These are phyloP conservation scores for Harringtonia aguacate DNA, from an alignment of 2,329 filamentous ascomycete genomes.

Conservation along the genomic window DNA sequence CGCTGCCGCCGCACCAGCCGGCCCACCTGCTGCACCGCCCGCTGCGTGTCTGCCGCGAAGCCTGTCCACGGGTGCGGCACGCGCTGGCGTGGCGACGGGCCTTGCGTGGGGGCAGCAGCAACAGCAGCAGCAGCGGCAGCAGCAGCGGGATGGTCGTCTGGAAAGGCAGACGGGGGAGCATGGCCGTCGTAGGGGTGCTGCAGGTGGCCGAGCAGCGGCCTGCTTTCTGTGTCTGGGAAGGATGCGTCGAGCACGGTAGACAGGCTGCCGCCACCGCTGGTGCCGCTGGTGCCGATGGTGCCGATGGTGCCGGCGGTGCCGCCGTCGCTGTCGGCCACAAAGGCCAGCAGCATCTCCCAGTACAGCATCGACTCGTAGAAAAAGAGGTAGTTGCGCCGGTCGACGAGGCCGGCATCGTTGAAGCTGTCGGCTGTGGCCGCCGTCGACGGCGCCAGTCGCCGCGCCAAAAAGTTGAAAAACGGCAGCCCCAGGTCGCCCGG, in stretches of 20 bases:
- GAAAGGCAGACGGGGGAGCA: too few relatives aligned
- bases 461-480: slow-evolving; percentile 35
- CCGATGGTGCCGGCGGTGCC: slow-evolving; percentile 17
- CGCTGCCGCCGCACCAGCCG: slow-evolving; percentile 27
- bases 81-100: too few relatives aligned
- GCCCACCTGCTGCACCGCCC: slow-evolving; percentile 33
- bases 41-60: slow-evolving; percentile 30
- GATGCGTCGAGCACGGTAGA: too few relatives aligned
- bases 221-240: too few relatives aligned
- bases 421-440: slow-evolving; percentile 22
- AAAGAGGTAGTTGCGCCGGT: slow-evolving; percentile 25
- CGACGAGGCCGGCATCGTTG: too few relatives aligned
- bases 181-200: too few relatives aligned
- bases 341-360: slow-evolving; percentile 49
- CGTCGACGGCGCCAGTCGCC: slow-evolving; percentile 19
- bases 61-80: slow-evolving; percentile 40
- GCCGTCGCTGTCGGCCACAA: slow-evolving; percentile 32
- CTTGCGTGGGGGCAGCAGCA: too few relatives aligned
- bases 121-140: too few relatives aligned
- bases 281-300: neutral
- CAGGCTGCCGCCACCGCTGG: too few relatives aligned
- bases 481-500: slow-evolving; percentile 38
- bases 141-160: too few relatives aligned
- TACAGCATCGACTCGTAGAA: slow-evolving; percentile 45
- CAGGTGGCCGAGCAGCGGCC: too few relatives aligned